Evolutionary conservation across 192 early-diverging fungal species (phyloP).

Genomic region (Backusella sp.): DNA sequence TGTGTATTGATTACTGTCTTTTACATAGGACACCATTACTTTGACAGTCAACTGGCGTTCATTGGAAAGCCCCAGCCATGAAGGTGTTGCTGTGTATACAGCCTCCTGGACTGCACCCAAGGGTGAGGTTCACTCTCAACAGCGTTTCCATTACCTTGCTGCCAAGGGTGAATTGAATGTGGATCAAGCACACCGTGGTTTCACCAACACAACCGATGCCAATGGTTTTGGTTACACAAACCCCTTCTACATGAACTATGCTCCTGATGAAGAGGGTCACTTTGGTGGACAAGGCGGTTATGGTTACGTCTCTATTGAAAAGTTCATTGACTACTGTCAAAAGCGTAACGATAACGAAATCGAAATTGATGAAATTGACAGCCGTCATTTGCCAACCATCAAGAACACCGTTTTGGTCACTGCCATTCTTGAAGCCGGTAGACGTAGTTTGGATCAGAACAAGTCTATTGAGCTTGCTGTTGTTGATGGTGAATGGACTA

Average conservation of each 20-base stretch:
- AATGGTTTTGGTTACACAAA: slow-evolving; percentile 31
- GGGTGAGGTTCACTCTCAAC: slow-evolving; percentile 45
- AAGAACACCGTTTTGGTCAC: slow-evolving; percentile 39
- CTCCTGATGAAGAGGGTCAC: slow-evolving; percentile 40
- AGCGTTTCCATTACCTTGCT: slow-evolving; percentile 45
- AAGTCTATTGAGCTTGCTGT: slow-evolving; percentile 16
- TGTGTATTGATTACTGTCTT: background rate
- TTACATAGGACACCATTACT: slow-evolving; percentile 40
- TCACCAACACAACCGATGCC: slow-evolving; percentile 38
- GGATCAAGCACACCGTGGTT: slow-evolving; percentile 48
- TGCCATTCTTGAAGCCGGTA: slow-evolving; percentile 46
- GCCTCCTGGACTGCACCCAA: slow-evolving; percentile 49
- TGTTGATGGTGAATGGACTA: slow-evolving; percentile 13
- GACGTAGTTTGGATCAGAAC: slow-evolving; percentile 40
- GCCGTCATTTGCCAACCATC: slow-evolving; percentile 35
- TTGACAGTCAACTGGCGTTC: slow-evolving; percentile 41
- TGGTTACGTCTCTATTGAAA: slow-evolving; percentile 40
- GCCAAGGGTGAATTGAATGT: slow-evolving; percentile 42
- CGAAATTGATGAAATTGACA: slow-evolving; percentile 31
- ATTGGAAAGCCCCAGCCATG: slow-evolving; percentile 11
- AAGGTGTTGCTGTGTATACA: slow-evolving; percentile 45
- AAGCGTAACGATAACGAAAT: slow-evolving; percentile 29
- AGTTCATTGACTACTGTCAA: slow-evolving; percentile 29
- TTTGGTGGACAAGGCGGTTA: slow-evolving; percentile 44
- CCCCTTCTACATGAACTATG: slow-evolving; percentile 46